Evolutionary conservation across 1,284 basidiomycete genomes (phyloP), one percentile per base, ranked within the genome.

Genomic region (Gastroboletus turbinatus): DNA sequence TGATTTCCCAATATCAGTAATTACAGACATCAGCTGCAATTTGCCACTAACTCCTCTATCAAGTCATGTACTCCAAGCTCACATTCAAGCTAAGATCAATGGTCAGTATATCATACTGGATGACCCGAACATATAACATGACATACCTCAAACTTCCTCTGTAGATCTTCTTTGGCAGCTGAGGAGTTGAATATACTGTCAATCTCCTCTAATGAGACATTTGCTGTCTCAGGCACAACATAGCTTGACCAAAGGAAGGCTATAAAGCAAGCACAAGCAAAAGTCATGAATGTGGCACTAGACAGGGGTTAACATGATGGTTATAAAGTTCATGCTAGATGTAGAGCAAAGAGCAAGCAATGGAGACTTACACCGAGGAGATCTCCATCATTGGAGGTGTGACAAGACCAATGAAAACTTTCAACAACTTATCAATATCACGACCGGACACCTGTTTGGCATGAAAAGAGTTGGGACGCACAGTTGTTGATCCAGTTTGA

Each of bases 401-500:
- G 44, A 91, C 72, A 50, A 94, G 79, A 10, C 90, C 90, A 61
- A 94, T 87, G 60, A 93, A 74, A 69, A 92, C 91, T 91, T 36
- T 21, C 3, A 39, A 23, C 69, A 47, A 6, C 13, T 32, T 2
- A 39, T 68, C 23, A 65, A 29, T 21, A 52, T 47, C 46, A 46
- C 46, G 25, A 11, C 14, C 6, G 39, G 32, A 36, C 4, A 11
- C 36, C 30, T 35, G 55, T 44, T 29, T 33, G 10, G 21, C 7
- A 40, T 45, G 30, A 11, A 7, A 23, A 43, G 10, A 35, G 23
- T 44, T 1, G 52, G 32, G 13, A 75, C 81, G 25, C 61, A 88
- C 89, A 92, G 59, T 90, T 92, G 67, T 90, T 91, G 39, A 83
- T 64, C 90, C 91, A 93, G 69, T 91, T 92, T 39, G 88, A 91